Evolutionary conservation across 2,329 filamentous ascomycete genomes (phyloP).

Genomic region (Orbilia quercus): DNA sequence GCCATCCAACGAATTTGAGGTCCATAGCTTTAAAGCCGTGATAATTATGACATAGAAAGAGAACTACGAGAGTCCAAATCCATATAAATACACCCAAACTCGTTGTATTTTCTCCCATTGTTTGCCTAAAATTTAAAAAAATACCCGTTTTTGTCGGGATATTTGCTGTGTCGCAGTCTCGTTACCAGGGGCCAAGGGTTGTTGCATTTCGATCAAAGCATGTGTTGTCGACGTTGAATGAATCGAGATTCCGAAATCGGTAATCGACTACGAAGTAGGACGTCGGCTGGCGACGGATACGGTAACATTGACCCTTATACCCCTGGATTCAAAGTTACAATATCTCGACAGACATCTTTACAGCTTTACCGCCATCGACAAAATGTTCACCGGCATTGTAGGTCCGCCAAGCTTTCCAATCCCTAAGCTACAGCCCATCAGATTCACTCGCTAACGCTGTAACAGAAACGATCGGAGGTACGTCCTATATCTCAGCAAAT

Average conservation of each 20-base stretch:
- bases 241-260: neutral
- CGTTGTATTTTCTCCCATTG: too few relatives aligned
- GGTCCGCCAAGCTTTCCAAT: conserved; percentile 32
- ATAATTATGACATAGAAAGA: too few relatives aligned
- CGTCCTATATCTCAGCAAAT: neutral
- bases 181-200: neutral
- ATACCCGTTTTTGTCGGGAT: too few relatives aligned
- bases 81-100: too few relatives aligned
- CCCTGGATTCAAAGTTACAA: neutral
- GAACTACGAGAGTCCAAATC: too few relatives aligned
- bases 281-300: conserved; percentile 11
- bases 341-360: neutral
- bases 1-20: too few relatives aligned
- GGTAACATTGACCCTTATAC: neutral
- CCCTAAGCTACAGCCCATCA: neutral
- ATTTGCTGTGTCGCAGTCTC: too few relatives aligned
- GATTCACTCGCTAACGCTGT: neutral
- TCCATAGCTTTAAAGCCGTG: too few relatives aligned
- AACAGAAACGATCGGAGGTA: conserved; percentile 51
- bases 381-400: conserved; percentile 54
- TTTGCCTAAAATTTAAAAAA: too few relatives aligned
- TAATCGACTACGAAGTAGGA: neutral
- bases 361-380: conserved; percentile 5
- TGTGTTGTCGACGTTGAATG: conserved; percentile 8
- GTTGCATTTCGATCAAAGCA: conserved; percentile 9